phyloP scores from a whole-genome alignment of 116 monocot genomes.

The Cymodocea nodosa region DNA sequence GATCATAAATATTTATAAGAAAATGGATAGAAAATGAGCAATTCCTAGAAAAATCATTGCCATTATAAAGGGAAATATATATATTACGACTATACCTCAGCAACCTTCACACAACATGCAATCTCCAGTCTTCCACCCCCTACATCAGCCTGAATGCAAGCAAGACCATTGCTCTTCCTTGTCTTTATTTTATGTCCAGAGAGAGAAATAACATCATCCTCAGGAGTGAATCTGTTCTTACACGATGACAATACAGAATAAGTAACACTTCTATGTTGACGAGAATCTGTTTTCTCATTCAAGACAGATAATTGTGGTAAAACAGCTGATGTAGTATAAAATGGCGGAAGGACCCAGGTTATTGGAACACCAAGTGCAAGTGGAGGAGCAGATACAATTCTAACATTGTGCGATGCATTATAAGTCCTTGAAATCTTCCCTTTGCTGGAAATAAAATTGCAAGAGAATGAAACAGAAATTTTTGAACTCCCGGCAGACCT shows the following conservation, averaged over 20 bases:
- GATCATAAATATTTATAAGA: background rate
- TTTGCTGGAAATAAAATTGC: conserved; percentile 48
- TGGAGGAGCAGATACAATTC: conserved; percentile 63
- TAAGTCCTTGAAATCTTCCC: conserved; percentile 25
- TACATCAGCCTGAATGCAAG: conserved; percentile 75
- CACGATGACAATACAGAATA: conserved; percentile 57
- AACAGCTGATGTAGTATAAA: conserved; percentile 57
- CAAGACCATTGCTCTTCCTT: conserved; percentile 39
- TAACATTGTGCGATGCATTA: conserved; percentile 41
- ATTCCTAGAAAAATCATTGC: background rate
- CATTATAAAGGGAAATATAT: background rate
- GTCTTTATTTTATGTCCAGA: conserved; percentile 70
- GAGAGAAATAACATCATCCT: conserved; percentile 30
- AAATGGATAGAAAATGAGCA: too few species aligned
- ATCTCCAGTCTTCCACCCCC: conserved; percentile 61
- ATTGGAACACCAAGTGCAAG: conserved; percentile 70
- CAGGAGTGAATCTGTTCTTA: conserved; percentile 15
- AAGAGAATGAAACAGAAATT: conserved; percentile 67
- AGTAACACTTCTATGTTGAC: conserved; percentile 14
- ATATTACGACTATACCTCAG: conserved; percentile 41
- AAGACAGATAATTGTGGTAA: conserved; percentile 37
- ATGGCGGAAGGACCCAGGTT: conserved; percentile 92
- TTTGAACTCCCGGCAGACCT: conserved; percentile 79
- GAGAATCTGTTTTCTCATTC: conserved; percentile 13
- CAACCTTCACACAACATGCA: conserved; percentile 75